Percentiles rank a stretch among this genome's conserved stretches.
phyloP scores from a whole-genome alignment of 2,329 filamentous ascomycete species.

The Fusarium denticulatum region DNA sequence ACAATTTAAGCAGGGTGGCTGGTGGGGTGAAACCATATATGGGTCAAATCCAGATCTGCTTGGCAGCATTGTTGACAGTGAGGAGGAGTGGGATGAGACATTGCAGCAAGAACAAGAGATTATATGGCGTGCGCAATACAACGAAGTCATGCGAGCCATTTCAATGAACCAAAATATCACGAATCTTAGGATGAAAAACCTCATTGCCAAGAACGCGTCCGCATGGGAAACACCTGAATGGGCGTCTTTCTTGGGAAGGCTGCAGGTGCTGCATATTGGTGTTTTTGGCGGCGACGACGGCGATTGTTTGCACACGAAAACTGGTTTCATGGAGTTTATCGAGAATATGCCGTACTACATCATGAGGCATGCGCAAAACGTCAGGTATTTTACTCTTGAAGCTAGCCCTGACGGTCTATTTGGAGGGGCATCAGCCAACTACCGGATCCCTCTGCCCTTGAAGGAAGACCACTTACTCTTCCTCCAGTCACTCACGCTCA shows the following conservation, averaged over 20 bases:
- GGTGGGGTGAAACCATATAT: neutral
- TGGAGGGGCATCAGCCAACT: neutral
- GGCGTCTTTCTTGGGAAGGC: neutral
- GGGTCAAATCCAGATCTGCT: neutral
- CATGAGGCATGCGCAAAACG: neutral
- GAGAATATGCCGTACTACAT: fast-evolving
- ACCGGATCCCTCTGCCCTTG: neutral
- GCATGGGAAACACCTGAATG: neutral
- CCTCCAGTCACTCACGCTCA: neutral
- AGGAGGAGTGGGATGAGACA: neutral
- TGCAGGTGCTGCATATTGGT: neutral
- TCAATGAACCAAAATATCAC: neutral
- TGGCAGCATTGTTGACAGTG: fast-evolving
- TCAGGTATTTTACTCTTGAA: neutral
- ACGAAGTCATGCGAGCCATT: neutral
- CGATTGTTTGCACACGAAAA: fast-evolving
- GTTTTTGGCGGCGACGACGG: neutral
- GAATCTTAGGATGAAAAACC: neutral
- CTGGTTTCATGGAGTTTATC: neutral
- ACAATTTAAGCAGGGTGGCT: neutral
- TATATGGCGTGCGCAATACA: constrained; percentile 2
- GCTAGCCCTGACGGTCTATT: neutral
- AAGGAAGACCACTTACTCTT: fast-evolving
- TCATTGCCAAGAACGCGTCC: neutral
- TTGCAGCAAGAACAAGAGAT: neutral